Conservation (phyloP, 2,329 filamentous ascomycete species). For the Cladosporium sp. region DNA sequence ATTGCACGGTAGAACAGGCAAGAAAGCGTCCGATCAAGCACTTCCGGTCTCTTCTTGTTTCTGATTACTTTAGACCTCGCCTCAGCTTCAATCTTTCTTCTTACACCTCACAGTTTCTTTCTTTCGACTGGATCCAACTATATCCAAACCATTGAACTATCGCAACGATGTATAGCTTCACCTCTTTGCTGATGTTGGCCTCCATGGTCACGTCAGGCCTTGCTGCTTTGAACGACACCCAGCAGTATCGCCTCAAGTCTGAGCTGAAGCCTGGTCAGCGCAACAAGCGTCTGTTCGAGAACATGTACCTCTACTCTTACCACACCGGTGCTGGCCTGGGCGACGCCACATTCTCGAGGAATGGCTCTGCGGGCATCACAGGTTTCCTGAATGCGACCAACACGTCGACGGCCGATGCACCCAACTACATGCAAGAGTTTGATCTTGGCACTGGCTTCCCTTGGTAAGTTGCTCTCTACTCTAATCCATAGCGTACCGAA, state of each 20-base stretch:
- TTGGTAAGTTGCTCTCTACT: conserved; percentile 16
- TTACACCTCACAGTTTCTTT: no score
- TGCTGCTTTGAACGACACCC: conserved; percentile 25
- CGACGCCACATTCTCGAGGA: conserved; percentile 25
- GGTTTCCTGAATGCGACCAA: conserved; percentile 28
- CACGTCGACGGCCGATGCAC: conserved; percentile 17
- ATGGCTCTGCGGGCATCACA: conserved; percentile 15
- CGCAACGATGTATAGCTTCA: conserved; percentile 18
- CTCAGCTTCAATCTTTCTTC: no score
- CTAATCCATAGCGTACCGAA: neutral
- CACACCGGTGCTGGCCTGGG: conserved; percentile 28
- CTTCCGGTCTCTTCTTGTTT: no score
- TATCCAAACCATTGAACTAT: no score
- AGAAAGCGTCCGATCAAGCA: no score
- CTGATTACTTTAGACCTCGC: no score
- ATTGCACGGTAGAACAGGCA: no score
- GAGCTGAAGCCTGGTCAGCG: conserved; percentile 21
- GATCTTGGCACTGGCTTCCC: conserved; percentile 28
- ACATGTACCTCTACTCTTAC: conserved; percentile 28
- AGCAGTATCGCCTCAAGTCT: conserved; percentile 27
- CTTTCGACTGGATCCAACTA: no score
- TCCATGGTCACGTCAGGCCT: conserved; percentile 12
- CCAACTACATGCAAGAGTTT: conserved; percentile 27
- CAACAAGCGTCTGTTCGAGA: conserved; percentile 21
- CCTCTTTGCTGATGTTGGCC: conserved; percentile 18